Conservation (phyloP, 257 asterid species). For the Ligustrum vulgare region DNA sequence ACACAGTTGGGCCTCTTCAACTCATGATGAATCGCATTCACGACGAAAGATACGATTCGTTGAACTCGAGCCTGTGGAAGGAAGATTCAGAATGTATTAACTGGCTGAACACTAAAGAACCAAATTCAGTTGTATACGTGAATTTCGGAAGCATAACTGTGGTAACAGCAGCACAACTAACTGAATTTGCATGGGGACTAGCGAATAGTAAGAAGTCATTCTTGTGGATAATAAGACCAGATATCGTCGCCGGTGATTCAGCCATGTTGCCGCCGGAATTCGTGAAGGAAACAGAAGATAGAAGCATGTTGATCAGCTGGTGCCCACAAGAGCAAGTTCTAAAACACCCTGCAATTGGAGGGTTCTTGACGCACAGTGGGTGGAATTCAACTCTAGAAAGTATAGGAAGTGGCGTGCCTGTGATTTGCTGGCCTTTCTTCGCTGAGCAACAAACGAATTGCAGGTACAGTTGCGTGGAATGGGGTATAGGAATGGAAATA, state of each 20-base stretch:
- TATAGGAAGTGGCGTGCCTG: conserved; percentile 37
- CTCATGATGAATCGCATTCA: conserved; percentile 26
- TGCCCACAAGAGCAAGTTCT: conserved; percentile 41
- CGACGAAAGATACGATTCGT: conserved; percentile 25
- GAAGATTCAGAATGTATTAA: conserved; percentile 32
- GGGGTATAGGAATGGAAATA: conserved; percentile 48
- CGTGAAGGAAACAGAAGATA: conserved; percentile 25
- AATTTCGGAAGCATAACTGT: conserved; percentile 51
- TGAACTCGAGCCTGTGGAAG: conserved; percentile 43
- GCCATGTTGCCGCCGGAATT: conserved; percentile 46
- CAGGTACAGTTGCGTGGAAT: conserved; percentile 35
- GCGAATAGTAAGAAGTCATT: conserved; percentile 40
- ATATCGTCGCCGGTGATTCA: conserved; percentile 31
- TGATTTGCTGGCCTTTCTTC: conserved; percentile 56
- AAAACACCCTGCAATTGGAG: conserved; percentile 42
- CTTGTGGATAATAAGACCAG: conserved; percentile 52
- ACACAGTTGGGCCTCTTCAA: conserved; percentile 36
- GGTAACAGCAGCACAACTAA: conserved; percentile 37
- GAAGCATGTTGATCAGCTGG: conserved; percentile 39
- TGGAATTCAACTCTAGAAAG: conserved; percentile 51
- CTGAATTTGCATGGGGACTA: conserved; percentile 59
- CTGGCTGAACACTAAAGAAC: conserved; percentile 40
- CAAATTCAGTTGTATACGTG: conserved; percentile 42
- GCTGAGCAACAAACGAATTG: conserved; percentile 52
- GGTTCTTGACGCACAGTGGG: conserved; percentile 46